Evolutionary conservation across 768 basidiomycete species (phyloP).

Genomic region (Obba rivulosa): DNA sequence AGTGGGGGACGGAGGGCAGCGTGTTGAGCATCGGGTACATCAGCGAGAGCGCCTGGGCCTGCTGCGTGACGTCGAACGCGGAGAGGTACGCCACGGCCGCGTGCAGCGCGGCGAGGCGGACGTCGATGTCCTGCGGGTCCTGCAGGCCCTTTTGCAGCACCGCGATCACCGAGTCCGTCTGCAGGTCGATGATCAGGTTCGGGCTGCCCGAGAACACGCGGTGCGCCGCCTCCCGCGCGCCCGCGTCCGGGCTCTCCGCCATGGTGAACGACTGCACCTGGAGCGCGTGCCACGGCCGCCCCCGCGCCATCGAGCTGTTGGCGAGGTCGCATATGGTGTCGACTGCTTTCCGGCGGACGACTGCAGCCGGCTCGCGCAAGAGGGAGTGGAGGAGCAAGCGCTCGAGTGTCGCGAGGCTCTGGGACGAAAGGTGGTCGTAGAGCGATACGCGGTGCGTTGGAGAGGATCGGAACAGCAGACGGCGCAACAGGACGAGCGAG

Average conservation of each 20-base stretch:
- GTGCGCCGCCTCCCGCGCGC: constrained; percentile 42
- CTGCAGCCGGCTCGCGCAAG: constrained; percentile 48
- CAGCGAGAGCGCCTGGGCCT: constrained; percentile 53
- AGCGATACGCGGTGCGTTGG: constrained; percentile 37
- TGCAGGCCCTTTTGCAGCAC: constrained; percentile 66
- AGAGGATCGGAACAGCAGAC: constrained; percentile 63
- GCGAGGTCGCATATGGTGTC: constrained; percentile 76
- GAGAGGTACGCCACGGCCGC: constrained; percentile 67
- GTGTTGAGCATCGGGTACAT: constrained; percentile 73
- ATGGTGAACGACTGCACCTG: constrained; percentile 69
- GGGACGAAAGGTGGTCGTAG: constrained; percentile 71
- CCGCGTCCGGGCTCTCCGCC: constrained; percentile 35
- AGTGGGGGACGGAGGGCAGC: constrained; percentile 50
- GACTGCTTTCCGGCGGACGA: constrained; percentile 65
- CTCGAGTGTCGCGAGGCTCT: constrained; percentile 63
- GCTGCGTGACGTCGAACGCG: constrained; percentile 54
- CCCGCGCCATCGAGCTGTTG: constrained; percentile 67
- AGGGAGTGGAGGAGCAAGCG: constrained; percentile 68
- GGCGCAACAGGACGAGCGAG: constrained; percentile 73
- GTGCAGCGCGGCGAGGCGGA: constrained; percentile 64
- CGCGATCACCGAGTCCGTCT: constrained; percentile 60
- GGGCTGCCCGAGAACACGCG: constrained; percentile 70
- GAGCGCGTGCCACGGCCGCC: constrained; percentile 77
- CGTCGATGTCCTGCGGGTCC: constrained; percentile 62
- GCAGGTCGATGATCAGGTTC: constrained; percentile 72